A percentile compares a stretch with the other conserved stretches of the same genome.
phyloP scores from a whole-genome alignment of 2,329 filamentous ascomycete species.

The Nemania sp. region DNA sequence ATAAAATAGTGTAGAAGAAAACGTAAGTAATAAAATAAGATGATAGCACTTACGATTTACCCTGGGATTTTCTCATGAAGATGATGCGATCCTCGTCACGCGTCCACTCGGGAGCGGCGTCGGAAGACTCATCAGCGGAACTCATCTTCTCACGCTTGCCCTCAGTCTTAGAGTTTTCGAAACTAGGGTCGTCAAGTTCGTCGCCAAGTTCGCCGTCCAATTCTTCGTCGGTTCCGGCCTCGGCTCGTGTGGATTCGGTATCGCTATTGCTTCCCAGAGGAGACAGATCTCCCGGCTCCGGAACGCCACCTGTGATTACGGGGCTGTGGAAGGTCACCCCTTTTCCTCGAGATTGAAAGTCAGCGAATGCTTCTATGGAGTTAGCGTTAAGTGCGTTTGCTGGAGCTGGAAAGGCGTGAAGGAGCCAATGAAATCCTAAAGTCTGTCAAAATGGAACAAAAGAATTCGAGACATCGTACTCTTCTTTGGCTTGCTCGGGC shows the following conservation, averaged over 20 bases:
- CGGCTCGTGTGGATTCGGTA: constrained; percentile 26
- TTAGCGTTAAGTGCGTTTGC: neutral
- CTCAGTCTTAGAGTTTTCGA: neutral
- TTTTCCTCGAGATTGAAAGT: constrained; percentile 9
- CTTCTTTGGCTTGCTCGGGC: constrained; percentile 19
- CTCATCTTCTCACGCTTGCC: constrained; percentile 22
- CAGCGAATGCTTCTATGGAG: neutral
- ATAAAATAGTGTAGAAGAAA: neutral
- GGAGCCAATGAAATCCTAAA: too few species aligned
- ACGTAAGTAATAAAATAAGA: neutral
- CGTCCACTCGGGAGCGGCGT: constrained; percentile 35
- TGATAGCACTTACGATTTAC: constrained; percentile 31
- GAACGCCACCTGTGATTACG: constrained; percentile 4
- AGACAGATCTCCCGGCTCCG: constrained; percentile 1
- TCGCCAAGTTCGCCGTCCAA: constrained; percentile 8
- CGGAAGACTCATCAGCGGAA: constrained; percentile 18
- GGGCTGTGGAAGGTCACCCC: constrained; percentile 37
- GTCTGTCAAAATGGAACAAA: neutral
- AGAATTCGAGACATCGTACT: constrained; percentile 21
- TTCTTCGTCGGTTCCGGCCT: constrained; percentile 30
- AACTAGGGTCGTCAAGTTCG: neutral
- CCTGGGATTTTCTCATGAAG: constrained; percentile 34
- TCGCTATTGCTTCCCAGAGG: constrained; percentile 2
- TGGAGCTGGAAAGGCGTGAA: neutral
- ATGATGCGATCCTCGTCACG: constrained; percentile 41